Base-by-base conservation (phyloP, 345 rosid species). In the Linum lewisii region DNA sequence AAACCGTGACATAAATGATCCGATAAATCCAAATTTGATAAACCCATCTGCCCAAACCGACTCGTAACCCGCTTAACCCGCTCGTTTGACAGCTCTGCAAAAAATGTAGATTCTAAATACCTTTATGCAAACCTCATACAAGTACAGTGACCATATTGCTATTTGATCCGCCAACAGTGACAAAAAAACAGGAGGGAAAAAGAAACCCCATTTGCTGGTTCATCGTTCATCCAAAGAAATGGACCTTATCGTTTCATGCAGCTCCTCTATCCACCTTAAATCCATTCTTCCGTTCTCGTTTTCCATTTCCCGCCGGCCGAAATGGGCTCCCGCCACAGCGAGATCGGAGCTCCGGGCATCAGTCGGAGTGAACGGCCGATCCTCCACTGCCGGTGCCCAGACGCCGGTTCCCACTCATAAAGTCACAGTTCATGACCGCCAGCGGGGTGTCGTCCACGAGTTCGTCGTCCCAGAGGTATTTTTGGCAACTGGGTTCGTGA, bases 391-490 rank as follows among this genome's bases (percentile, higher is more conserved):
- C 54, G 74, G n/a, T n/a, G n/a, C 52, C 19, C n/a, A 81, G 14
- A 56, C 78, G 14, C 21, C 77, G 32, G 65, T 80, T 74, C 87
- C 86, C 5, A 71, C 81, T 29, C 95, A 92, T 61, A 92, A 92
- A 56, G 95, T 92, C 69, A 84, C 82, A 2, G 95, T 92, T 52
- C 87, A 77, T 69, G 98, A 92, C 76, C 75, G 93, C 56, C 84
- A 82, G 69, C 84, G 87, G 22, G 95, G 90, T 14, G 78, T 86
- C 1, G 83, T 83, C 49, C 95, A 88, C 67, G 87, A 92, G 66
- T 92, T 92, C 61, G 44, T 77, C 1, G 96, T 92, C 54, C 98
- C 98, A 0, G 96, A 88, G 96, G 98, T 86, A 54, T 36, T 59
- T 26, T 61, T 63, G 13, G 58, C 19, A 42, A 42, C 18, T 42